phyloP scores from a whole-genome alignment of 192 early-diverging fungal species.

The Entrophospora sp. region DNA sequence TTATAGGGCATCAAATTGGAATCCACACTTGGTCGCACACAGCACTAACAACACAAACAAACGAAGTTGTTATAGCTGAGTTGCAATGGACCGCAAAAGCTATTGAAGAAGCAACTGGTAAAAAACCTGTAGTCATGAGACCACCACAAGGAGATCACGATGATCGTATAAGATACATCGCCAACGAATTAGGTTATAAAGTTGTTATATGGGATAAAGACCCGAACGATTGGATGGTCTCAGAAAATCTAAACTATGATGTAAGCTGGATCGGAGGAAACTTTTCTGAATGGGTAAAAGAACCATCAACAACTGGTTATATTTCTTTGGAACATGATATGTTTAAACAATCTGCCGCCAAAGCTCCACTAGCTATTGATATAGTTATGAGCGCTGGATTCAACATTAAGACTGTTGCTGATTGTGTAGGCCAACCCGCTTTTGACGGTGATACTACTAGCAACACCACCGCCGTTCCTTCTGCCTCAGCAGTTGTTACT shows the following conservation, averaged over 20 bases:
- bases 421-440: no score
- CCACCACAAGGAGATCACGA: constrained; percentile 57
- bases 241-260: not conserved
- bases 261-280: not conserved
- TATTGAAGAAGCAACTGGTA: constrained; percentile 39
- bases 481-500: no score
- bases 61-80: constrained; percentile 56
- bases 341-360: constrained; percentile 22
- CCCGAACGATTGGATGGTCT: constrained; percentile 3
- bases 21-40: constrained; percentile 58
- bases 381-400: constrained; percentile 10
- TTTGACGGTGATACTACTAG: no score
- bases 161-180: constrained; percentile 59
- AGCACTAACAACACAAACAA: constrained; percentile 43
- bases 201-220: constrained; percentile 25
- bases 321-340: constrained; percentile 38
- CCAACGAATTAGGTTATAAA: constrained; percentile 43
- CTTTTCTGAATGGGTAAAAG: constrained; percentile 9
- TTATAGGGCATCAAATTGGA: constrained; percentile 29
- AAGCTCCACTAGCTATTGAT: constrained; percentile 26
- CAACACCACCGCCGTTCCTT: no score
- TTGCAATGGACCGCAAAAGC: constrained; percentile 44
- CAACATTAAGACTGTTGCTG: not conserved
- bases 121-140: constrained; percentile 43
- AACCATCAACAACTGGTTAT: constrained; percentile 21